Percentiles rank a stretch among this genome's conserved stretches.
Evolutionary conservation across 371 early-diverging fungal genomes (phyloP).

Genomic region (Spraguea lophii): DNA sequence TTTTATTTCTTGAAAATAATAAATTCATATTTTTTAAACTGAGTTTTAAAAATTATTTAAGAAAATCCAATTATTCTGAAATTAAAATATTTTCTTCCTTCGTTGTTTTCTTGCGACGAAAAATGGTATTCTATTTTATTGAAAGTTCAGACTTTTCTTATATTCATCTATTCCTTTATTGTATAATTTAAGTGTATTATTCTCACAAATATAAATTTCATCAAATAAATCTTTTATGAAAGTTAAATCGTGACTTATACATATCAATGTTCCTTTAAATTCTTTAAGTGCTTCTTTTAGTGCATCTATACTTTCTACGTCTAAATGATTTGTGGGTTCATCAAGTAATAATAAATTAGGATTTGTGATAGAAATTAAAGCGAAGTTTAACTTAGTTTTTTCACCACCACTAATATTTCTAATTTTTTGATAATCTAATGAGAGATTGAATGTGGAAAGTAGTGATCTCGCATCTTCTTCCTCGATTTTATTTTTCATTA

Average conservation of each 20-base stretch:
- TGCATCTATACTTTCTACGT: conserved; percentile 73
- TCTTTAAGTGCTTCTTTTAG: conserved; percentile 75
- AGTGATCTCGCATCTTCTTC: conserved; percentile 55
- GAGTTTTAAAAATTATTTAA: too few species aligned
- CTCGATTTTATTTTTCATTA: conserved; percentile 61
- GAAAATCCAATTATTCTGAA: too few species aligned
- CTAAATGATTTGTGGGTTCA: conserved; percentile 86
- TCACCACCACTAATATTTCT: conserved; percentile 75
- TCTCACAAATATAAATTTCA: conserved; percentile 81
- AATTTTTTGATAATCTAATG: conserved; percentile 22
- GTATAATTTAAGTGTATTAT: conserved; percentile 8
- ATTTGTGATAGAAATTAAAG: conserved; percentile 60
- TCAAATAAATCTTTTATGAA: conserved; percentile 64
- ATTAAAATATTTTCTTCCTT: too few species aligned
- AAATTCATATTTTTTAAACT: too few species aligned
- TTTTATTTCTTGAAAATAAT: too few species aligned
- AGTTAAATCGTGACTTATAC: conserved; percentile 86
- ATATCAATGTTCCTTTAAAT: conserved; percentile 78
- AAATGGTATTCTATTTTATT: too few species aligned
- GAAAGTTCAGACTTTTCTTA: conserved; percentile 8
- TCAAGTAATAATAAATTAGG: conserved; percentile 85
- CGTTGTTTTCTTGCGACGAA: too few species aligned
- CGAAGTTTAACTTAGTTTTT: conserved; percentile 76
- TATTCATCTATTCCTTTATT: conserved; percentile 19
- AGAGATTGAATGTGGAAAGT: conserved; percentile 67